Conservation (phyloP, 1,284 basidiomycete species). For the Ustilago trichophora region DNA sequence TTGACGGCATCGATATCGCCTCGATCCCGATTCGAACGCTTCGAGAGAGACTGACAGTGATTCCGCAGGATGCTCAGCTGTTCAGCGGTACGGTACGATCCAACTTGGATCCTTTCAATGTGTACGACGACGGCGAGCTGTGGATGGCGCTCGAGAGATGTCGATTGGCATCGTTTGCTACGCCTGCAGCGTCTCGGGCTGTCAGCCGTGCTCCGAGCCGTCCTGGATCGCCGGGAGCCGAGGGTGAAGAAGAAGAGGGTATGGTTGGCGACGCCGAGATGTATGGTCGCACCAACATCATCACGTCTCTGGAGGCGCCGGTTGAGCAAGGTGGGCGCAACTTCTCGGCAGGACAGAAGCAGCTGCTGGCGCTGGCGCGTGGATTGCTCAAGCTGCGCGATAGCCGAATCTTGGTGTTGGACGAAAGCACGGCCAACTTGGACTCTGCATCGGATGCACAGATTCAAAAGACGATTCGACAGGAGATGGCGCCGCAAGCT, state of each 20-base stretch:
- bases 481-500: conserved; percentile 65
- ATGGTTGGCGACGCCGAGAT: conserved; percentile 19
- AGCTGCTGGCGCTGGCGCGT: conserved; percentile 71
- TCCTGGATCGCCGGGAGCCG: conserved; percentile 32
- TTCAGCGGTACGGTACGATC: conserved; percentile 63
- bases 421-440: conserved; percentile 70
- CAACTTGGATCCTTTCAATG: conserved; percentile 73
- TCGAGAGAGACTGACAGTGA: conserved; percentile 82
- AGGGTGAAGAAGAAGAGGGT: conserved; percentile 16
- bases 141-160: conserved; percentile 70
- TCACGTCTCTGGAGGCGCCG: conserved; percentile 69
- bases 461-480: conserved; percentile 70
- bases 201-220: conserved; percentile 46
- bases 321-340: conserved; percentile 70
- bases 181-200: conserved; percentile 33
- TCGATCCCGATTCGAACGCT: conserved; percentile 87
- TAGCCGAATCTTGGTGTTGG: conserved; percentile 71
- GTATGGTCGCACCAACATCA: conserved; percentile 67
- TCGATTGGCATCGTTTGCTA: conserved; percentile 65
- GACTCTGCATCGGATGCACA: conserved; percentile 69
- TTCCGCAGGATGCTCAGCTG: conserved; percentile 80
- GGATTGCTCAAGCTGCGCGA: conserved; percentile 70
- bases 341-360: conserved; percentile 71
- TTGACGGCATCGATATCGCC: conserved; percentile 89
- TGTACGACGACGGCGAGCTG: conserved; percentile 75